A percentile compares a stretch with the other conserved stretches of the same genome.
phyloP scores from a whole-genome alignment of 140 eudicot species.

The Cichorium intybus region DNA sequence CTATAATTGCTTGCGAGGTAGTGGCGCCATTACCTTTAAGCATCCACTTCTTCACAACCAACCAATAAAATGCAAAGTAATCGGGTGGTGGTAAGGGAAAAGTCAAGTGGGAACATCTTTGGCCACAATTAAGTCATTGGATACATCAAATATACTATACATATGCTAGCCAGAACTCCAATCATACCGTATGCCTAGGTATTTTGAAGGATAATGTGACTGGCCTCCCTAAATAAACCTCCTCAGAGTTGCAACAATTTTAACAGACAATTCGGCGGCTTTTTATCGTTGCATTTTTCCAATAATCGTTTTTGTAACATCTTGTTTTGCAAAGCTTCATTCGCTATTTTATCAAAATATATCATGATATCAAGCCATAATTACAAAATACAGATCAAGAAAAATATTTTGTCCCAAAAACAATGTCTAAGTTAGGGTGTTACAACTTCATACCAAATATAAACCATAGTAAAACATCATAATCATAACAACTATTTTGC shows the following conservation, averaged over 20 bases:
- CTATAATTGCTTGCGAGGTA: constrained; percentile 14
- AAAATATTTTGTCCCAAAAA: too few relatives aligned
- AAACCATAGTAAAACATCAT: too few relatives aligned
- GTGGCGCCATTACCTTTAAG: constrained; percentile 33
- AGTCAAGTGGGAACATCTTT: constrained; percentile 25
- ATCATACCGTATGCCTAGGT: background rate
- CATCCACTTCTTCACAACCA: constrained; percentile 24
- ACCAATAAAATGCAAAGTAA: constrained; percentile 11
- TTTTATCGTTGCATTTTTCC: background rate
- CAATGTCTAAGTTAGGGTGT: too few relatives aligned
- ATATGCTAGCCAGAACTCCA: background rate
- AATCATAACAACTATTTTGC: too few relatives aligned
- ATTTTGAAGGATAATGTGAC: background rate
- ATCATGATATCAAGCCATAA: too few relatives aligned
- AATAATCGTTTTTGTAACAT: background rate
- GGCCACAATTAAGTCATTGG: constrained; percentile 33
- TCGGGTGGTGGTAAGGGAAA: constrained; percentile 13
- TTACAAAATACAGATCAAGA: background rate
- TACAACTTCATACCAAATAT: too few relatives aligned
- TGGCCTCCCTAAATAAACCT: background rate
- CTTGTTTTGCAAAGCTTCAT: background rate
- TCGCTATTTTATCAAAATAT: too few relatives aligned
- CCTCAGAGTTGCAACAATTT: background rate
- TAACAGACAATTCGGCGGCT: background rate
- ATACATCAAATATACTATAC: constrained; percentile 11